Evolutionary conservation across 2,329 filamentous ascomycete species (phyloP).

Genomic region (Monosporascus sp.): DNA sequence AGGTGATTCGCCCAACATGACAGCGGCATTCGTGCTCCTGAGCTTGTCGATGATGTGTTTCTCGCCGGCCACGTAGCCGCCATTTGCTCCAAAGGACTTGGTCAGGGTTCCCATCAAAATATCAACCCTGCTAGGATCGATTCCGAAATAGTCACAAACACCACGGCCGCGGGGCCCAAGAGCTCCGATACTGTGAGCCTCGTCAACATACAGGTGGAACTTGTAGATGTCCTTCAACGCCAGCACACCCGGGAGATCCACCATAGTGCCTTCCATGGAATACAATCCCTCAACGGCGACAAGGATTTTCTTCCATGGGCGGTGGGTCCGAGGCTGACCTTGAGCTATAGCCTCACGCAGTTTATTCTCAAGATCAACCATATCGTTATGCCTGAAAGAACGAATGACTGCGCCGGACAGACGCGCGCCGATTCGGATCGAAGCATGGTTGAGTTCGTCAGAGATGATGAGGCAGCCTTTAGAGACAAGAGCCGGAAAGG

Average conservation of each 20-base stretch:
- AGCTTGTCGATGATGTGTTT: slow-evolving; percentile 92
- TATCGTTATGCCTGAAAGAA: slow-evolving; percentile 98
- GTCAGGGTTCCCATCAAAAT: slow-evolving; percentile 98
- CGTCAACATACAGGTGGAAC: slow-evolving; percentile 91
- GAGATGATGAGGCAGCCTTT: slow-evolving; percentile 95
- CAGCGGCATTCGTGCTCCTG: slow-evolving; percentile 77
- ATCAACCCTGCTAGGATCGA: slow-evolving; percentile 83
- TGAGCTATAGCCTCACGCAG: slow-evolving; percentile 92
- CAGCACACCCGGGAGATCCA: slow-evolving; percentile 87
- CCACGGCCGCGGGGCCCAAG: slow-evolving; percentile 83
- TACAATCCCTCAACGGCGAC: slow-evolving; percentile 96
- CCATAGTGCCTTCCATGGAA: slow-evolving; percentile 99
- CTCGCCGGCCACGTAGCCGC: slow-evolving; percentile 88
- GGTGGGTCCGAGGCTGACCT: slow-evolving; percentile 95
- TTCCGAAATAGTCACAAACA: slow-evolving; percentile 94
- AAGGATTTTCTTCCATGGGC: slow-evolving; percentile 98
- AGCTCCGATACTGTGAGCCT: slow-evolving; percentile 93
- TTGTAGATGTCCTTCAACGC: slow-evolving; percentile 92
- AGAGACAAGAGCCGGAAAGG: slow-evolving; percentile 86
- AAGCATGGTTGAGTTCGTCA: slow-evolving; percentile 96
- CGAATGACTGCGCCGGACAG: slow-evolving; percentile 91
- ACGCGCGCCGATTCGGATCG: slow-evolving; percentile 91
- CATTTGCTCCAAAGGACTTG: slow-evolving; percentile 97
- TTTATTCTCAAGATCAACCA: slow-evolving; percentile 77
- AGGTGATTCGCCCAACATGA: slow-evolving; percentile 81